Conservation (phyloP, 106 monocot genomes). For the Amphibolis antarctica region DNA sequence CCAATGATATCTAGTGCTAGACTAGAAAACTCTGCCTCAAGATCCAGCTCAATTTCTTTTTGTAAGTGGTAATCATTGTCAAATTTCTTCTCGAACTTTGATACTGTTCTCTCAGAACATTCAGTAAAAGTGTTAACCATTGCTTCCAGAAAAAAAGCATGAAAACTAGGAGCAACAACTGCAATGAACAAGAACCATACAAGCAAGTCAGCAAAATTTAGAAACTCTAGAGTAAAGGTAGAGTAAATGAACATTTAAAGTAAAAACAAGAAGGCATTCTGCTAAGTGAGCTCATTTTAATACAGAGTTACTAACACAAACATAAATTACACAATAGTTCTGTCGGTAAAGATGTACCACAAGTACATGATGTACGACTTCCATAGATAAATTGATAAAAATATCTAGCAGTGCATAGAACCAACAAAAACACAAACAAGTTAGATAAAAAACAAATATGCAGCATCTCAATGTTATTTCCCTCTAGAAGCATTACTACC, state of each 20-base stretch:
- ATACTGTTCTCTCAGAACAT: conserved; percentile 77
- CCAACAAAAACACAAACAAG: too few relatives aligned
- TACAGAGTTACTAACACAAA: too few relatives aligned
- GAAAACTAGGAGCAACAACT: conserved; percentile 97
- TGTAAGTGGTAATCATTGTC: conserved; percentile 16
- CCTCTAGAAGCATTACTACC: too few relatives aligned
- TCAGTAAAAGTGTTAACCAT: conserved; percentile 75
- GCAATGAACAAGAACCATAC: conserved; percentile 15
- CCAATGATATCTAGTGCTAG: conserved; percentile 96
- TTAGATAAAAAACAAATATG: too few relatives aligned
- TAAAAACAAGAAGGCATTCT: not conserved
- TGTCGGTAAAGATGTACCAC: too few relatives aligned
- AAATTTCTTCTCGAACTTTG: conserved; percentile 62
- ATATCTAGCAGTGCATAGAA: too few relatives aligned
- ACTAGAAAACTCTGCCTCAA: conserved; percentile 98
- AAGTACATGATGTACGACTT: too few relatives aligned
- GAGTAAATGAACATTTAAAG: conserved; percentile 1
- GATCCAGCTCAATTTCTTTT: conserved; percentile 65
- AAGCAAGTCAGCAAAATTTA: not conserved
- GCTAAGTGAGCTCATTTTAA: too few relatives aligned
- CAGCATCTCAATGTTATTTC: too few relatives aligned
- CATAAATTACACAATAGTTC: too few relatives aligned
- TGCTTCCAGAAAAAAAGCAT: conserved; percentile 78
- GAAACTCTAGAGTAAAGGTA: not conserved
- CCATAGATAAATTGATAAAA: too few relatives aligned